A percentile compares a stretch with the other conserved stretches of the same genome.
These are phyloP conservation scores for Ophiostoma ulmi DNA, from an alignment of 2,329 filamentous ascomycete species.

Conservation along the genomic window DNA sequence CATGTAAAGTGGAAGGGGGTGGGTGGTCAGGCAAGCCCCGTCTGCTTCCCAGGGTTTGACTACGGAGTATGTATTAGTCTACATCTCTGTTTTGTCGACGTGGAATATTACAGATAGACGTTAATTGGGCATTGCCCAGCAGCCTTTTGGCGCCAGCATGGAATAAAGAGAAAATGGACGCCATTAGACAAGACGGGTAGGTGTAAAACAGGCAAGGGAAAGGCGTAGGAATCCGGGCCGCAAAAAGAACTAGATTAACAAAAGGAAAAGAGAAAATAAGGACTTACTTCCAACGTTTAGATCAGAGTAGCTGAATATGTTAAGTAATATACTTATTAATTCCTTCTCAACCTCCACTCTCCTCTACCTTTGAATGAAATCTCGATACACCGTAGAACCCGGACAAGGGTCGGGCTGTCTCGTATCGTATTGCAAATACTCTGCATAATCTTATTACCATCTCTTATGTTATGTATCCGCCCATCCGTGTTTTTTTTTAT, in stretches of 20 bases:
- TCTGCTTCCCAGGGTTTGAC: slow-evolving; percentile 2
- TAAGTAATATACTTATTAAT: background rate
- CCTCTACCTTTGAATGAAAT: background rate
- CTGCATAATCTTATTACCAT: background rate
- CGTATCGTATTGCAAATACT: slow-evolving; percentile 1
- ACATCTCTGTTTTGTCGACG: background rate
- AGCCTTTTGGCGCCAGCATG: slow-evolving; percentile 1
- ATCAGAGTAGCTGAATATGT: too few relatives aligned
- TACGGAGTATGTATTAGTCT: slow-evolving; percentile 1
- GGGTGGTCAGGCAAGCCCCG: slow-evolving; percentile 12
- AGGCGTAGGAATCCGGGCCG: slow-evolving; percentile 12
- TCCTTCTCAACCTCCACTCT: background rate
- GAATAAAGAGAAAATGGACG: background rate
- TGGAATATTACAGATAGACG: slow-evolving; percentile 4
- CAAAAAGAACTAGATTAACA: background rate
- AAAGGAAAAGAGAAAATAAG: background rate
- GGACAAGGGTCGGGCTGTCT: slow-evolving; percentile 4
- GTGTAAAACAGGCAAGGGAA: background rate
- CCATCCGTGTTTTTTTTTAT: background rate
- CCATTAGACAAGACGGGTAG: background rate
- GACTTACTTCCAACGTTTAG: background rate
- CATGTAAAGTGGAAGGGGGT: background rate
- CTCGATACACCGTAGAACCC: background rate
- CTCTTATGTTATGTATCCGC: background rate
- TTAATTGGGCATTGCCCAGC: slow-evolving; percentile 3